Evolutionary conservation across 176 grass and related monocot genomes (phyloP).

Genomic region (Paspalum vaginatum): DNA sequence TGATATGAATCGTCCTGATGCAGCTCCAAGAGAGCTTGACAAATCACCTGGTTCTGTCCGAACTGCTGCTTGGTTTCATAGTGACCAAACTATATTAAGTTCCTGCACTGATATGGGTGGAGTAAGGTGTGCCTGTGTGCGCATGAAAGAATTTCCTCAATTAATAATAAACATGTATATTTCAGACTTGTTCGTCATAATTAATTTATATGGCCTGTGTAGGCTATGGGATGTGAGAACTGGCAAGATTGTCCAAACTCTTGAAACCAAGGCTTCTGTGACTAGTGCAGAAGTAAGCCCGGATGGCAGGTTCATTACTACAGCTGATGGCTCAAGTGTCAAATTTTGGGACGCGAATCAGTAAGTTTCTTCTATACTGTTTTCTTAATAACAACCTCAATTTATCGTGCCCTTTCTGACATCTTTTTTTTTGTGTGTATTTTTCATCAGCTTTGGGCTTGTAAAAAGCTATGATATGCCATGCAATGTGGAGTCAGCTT

Average conservation of each 20-base stretch:
- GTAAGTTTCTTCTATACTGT: conserved; percentile 49
- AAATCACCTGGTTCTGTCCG: conserved; percentile 86
- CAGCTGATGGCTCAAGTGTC: conserved; percentile 87
- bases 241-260: conserved; percentile 92
- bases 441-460: conserved; percentile 76
- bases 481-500: conserved; percentile 91
- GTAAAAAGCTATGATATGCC: conserved; percentile 98
- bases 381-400: background rate
- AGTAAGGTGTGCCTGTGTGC: conserved; percentile 84
- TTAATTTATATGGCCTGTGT: conserved; percentile 25
- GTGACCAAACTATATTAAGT: conserved; percentile 87
- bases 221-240: conserved; percentile 96
- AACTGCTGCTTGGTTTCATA: conserved; percentile 96
- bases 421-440: conserved; percentile 12
- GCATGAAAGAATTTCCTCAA: background rate
- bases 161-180: background rate
- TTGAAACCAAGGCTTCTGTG: conserved; percentile 93
- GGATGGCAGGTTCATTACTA: conserved; percentile 96
- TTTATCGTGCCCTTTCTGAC: background rate
- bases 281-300: conserved; percentile 95
- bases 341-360: conserved; percentile 98
- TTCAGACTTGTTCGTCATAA: background rate
- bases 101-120: conserved; percentile 96
- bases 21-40: conserved; percentile 89
- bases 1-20: conserved; percentile 97